Base-by-base conservation (phyloP, 306 rosid species). In the Malus orientalis region DNA sequence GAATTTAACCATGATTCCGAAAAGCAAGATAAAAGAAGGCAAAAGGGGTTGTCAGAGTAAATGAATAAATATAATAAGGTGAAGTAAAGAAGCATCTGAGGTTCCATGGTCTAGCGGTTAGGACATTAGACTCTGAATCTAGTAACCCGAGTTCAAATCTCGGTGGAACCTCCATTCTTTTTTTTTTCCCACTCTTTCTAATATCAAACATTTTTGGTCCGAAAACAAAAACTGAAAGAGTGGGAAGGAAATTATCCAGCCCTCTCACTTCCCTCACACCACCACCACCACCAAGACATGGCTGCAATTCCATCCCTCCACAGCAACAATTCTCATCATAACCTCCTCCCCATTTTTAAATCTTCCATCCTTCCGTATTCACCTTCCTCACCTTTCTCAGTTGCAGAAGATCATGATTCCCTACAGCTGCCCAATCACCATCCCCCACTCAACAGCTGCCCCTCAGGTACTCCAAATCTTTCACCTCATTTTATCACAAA, bases 41-140 rank as follows among this genome's bases (percentile, higher is more conserved):
- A 47, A 49, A 4, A 49, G 20, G 55, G 8, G 2, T 20, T 55
- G 12, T 55, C 4, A 55, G 12, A 0, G 1, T 8, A 20, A 18
- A 9, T 2, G 4, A 18, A 3, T 20, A 55, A 18, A 55, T 20
- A 14, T 3, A 0, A 7, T 0, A 33, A 8, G 3, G 3, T 32
- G 25, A 32, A 33, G 3, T 9, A 18, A 1, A 32, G 3, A 1
- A 4, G 18, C 18, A 62, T 3, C 10, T 8, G 0, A 5, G 83
- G 86, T 83, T 83, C 86, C 73, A 83, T 83, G 86, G 86, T 83
- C 86, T 83, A 83, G 86, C 58, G 86, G 86, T 83, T 62, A 83
- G 86, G 86, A 83, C 83, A 83, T 83, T 83, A 82, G 86, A 83
- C 86, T 83, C 86, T 83, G 86, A 83, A 83, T 83, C 83, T 79